Base-by-base conservation (phyloP, 2,329 filamentous ascomycete genomes). In the Aspergillus sp. region DNA sequence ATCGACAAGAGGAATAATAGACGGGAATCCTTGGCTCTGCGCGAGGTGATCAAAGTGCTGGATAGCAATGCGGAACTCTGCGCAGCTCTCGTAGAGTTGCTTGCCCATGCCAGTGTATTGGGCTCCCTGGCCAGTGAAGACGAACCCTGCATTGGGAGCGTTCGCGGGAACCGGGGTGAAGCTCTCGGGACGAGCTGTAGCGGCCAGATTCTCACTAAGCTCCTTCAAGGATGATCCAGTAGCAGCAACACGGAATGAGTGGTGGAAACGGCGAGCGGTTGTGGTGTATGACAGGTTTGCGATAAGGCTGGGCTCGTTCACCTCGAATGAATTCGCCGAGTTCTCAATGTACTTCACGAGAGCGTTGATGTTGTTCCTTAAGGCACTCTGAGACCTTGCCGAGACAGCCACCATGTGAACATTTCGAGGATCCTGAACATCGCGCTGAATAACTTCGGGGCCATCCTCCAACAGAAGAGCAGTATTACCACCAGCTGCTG, bases 401-500 rank as follows among this genome's bases (percentile, higher is more conserved):
- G 74, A 76, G 1, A 84, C 60, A 1, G 78, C 69, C 32, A 86
- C 67, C n/a, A 82, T 62, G 48, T 85, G 79, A 2, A 71, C 70
- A 7, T 61, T 67, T 17, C 83, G 75, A 4, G 79, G 72, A 53
- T 85, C 81, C 2, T 42, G 30, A 10, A 20, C 1, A 56, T 46
- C 2, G 57, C 54, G 4, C 54, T 53, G 3, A 56, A 60, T 43
- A 56, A 60, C 39, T 59, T 63, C 32, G 2, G 80, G 80, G 0
- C 72, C 77, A 47, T 86, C 82, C 59, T 85, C 80, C 1, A 86
- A 56, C 4, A 86, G 63, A 17, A 85, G 62, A 13, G 80, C 77
- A 1, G 83, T 85, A 66, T 87, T 87, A 15, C 84, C 84, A 54
- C 84, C 84, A 47, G 84, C 81, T 6, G 84, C 85, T 53, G 78